These are phyloP conservation scores for Lablab purpureus DNA, from an alignment of 306 rosid genomes.

Conservation along the genomic window DNA sequence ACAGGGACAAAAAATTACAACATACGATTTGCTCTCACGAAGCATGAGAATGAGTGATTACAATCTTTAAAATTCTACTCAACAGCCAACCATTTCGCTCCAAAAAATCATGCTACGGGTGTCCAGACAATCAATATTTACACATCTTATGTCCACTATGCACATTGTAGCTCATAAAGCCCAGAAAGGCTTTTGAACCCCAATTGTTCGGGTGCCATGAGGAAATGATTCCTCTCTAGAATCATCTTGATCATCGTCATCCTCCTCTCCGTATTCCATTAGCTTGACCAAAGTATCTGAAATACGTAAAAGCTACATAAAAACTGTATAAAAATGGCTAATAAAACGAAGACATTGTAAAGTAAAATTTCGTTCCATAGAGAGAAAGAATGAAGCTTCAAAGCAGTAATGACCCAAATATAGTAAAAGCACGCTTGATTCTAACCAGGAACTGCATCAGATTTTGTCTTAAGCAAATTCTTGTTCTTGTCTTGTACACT, in stretches of 20 bases:
- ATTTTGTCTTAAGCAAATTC: constrained; percentile 47
- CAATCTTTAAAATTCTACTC: constrained; percentile 37
- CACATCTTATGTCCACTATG: constrained; percentile 39
- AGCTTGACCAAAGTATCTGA: constrained; percentile 90
- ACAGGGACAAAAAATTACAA: constrained; percentile 39
- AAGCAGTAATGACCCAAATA: constrained; percentile 26
- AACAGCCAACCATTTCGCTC: constrained; percentile 28
- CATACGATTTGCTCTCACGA: constrained; percentile 18
- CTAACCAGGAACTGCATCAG: constrained; percentile 81
- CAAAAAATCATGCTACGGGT: constrained; percentile 43
- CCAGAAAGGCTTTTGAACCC: constrained; percentile 87
- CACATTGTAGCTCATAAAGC: constrained; percentile 62
- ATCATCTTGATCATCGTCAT: constrained; percentile 77
- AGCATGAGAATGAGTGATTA: constrained; percentile 31
- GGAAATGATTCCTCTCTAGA: constrained; percentile 54
- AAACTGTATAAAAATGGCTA: constrained; percentile 27
- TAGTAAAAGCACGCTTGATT: constrained; percentile 26
- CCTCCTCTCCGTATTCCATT: constrained; percentile 95
- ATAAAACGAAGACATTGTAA: background rate
- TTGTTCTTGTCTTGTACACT: constrained; percentile 57
- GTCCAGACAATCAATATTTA: constrained; percentile 30
- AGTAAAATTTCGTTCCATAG: constrained; percentile 5
- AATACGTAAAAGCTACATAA: constrained; percentile 30
- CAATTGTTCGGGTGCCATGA: constrained; percentile 40
- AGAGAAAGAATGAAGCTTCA: constrained; percentile 21